phyloP scores from a whole-genome alignment of 768 basidiomycete species.

The Tephrocybe sp. region DNA sequence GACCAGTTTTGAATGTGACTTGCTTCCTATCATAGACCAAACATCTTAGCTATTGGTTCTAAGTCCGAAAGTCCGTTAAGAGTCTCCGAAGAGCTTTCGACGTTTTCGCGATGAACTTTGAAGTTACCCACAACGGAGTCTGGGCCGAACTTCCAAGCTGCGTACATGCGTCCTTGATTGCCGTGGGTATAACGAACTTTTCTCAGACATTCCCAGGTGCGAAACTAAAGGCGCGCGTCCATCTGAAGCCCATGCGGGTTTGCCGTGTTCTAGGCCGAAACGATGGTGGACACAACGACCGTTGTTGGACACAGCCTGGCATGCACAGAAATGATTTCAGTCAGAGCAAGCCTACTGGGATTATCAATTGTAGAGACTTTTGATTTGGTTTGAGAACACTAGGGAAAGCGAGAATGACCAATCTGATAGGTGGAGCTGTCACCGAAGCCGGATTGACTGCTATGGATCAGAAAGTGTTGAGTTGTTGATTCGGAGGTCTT shows the following conservation, averaged over 20 bases:
- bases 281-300: background rate
- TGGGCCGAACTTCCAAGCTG: conserved; percentile 3
- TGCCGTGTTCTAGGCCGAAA: background rate
- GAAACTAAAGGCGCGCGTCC: conserved; percentile 1
- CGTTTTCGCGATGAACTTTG: conserved; percentile 3
- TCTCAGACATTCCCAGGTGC: background rate
- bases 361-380: too few relatives aligned
- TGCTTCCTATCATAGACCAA: background rate
- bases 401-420: background rate
- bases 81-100: conserved; percentile 12
- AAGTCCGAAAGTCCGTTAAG: conserved; percentile 13
- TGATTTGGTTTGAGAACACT: background rate
- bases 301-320: background rate
- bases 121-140: background rate
- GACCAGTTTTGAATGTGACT: background rate
- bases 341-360: background rate
- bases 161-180: conserved; percentile 10
- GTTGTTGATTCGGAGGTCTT: conserved; percentile 6
- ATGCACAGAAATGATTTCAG: conserved; percentile 8
- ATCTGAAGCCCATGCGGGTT: conserved; percentile 4
- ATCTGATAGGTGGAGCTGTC: background rate
- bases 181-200: conserved; percentile 14
- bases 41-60: background rate
- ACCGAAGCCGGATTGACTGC: conserved; percentile 2
- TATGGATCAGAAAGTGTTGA: conserved; percentile 2